Conservation (phyloP, 257 asterid species). For the Anisodus tanguticus region DNA sequence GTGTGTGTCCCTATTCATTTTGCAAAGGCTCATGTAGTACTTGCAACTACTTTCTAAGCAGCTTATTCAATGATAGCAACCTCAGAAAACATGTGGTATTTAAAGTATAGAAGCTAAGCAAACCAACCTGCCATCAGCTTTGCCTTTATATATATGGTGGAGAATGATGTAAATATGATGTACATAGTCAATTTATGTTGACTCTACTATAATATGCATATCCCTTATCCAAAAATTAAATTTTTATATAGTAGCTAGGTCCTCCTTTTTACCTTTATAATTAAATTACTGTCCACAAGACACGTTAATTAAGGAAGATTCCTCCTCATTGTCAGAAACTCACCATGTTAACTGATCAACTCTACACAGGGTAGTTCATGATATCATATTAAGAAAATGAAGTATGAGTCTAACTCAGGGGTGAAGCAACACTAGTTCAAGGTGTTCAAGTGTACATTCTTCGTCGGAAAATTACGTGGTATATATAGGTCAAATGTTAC, state of each 20-base stretch:
- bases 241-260: not conserved
- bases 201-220: not conserved
- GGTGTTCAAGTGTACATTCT: no score
- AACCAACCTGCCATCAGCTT: not conserved
- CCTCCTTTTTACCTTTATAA: not conserved
- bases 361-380: not conserved
- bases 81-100: slow-evolving; percentile 9
- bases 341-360: no score
- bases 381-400: not conserved
- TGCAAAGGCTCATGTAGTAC: not conserved
- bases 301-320: not conserved
- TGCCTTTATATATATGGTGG: not conserved
- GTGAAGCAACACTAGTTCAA: no score
- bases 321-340: not conserved
- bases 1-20: slow-evolving; percentile 13
- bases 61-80: slow-evolving; percentile 22
- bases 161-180: slow-evolving; percentile 27
- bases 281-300: not conserved
- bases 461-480: no score
- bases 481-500: no score
- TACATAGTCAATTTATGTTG: not conserved
- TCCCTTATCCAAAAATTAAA: not conserved
- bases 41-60: not conserved
- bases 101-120: slow-evolving; percentile 22
- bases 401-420: not conserved